Evolutionary conservation across 805 yeast genomes (phyloP), one percentile per base, ranked within the genome.

Genomic region (Ogataea minuta): DNA sequence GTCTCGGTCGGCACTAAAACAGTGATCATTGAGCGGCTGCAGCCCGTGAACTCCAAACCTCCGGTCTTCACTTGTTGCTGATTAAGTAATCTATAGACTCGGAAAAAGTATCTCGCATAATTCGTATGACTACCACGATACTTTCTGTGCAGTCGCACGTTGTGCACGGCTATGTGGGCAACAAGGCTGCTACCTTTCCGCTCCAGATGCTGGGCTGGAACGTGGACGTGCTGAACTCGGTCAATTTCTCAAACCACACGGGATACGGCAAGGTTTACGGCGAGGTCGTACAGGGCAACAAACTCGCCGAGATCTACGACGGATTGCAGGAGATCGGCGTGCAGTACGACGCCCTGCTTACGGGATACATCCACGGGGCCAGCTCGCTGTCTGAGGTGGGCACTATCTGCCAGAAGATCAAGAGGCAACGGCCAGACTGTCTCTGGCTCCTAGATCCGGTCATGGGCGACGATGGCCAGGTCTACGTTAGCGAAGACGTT

Each of bases 371-470:
- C 9, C 85, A 87, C 11, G 79, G 79, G 39, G 71, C 70, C 7
- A 66, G 65, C 15, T 63, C 81, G 11, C 65, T 79, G 13, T 54
- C 61, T 14, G 64, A 67, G 1, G 68, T 73, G 41, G 74, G 72
- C 2, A 56, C 62, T 12, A 52, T 63, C 2, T 62, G 66, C 28
- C 28, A 45, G 5, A 57, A 54, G 21, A 49, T 71, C 23, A 77
- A 74, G 48, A 33, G 21, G 6, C 36, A 41, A 7, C 55, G 62
- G 26, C 63, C 71, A 0, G 42, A 56, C 0, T 43, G 69, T 4
- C 35, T 74, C 4, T 81, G 87, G 76, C 60, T 84, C 16, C 60
- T 84, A 46, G 93, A 84, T 52, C 91, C 93, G 1, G 90, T 84
- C 0, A 75, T 84, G 80, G 93, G 93, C 1, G 93, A 84, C 55